Percentiles rank a stretch among this genome's conserved stretches.
Conservation (phyloP, 805 yeast species). For the Ogataea methanolica region DNA sequence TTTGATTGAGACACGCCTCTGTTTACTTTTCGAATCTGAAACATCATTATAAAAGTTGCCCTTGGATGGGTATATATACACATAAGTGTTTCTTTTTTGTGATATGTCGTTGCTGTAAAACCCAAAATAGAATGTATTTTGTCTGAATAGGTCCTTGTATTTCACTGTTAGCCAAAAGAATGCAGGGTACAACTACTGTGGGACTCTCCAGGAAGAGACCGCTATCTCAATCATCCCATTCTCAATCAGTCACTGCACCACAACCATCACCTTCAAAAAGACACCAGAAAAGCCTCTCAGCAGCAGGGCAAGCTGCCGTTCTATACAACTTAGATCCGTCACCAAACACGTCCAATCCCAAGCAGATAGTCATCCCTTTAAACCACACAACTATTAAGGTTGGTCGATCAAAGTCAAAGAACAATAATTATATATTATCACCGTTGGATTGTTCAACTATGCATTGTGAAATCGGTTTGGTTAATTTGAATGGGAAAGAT, state of each 20-base stretch:
- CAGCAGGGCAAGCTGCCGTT: slow-evolving; percentile 3
- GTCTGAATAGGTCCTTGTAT: too few relatives aligned
- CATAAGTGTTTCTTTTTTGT: too few relatives aligned
- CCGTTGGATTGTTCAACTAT: slow-evolving; percentile 55
- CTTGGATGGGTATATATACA: too few relatives aligned
- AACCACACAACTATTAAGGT: slow-evolving; percentile 13
- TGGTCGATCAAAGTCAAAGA: slow-evolving; percentile 33
- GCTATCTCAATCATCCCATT: slow-evolving; percentile 1
- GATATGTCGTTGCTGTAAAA: too few relatives aligned
- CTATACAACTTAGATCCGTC: slow-evolving; percentile 13
- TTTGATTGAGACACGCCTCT: too few relatives aligned
- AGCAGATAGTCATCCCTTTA: slow-evolving; percentile 10
- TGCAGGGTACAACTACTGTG: slow-evolving; percentile 1
- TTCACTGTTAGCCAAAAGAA: too few relatives aligned
- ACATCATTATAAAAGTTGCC: too few relatives aligned
- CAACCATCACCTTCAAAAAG: background rate
- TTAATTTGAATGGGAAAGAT: slow-evolving; percentile 34
- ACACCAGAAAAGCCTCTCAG: background rate
- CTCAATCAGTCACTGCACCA: background rate
- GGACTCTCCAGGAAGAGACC: slow-evolving; percentile 14
- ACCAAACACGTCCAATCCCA: background rate
- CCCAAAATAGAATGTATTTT: too few relatives aligned
- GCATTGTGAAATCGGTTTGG: slow-evolving; percentile 52
- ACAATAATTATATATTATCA: slow-evolving; percentile 53
- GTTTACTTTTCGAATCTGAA: too few relatives aligned